Evolutionary conservation across 768 basidiomycete species (phyloP).

Genomic region (Tricholoma saponaceum): DNA sequence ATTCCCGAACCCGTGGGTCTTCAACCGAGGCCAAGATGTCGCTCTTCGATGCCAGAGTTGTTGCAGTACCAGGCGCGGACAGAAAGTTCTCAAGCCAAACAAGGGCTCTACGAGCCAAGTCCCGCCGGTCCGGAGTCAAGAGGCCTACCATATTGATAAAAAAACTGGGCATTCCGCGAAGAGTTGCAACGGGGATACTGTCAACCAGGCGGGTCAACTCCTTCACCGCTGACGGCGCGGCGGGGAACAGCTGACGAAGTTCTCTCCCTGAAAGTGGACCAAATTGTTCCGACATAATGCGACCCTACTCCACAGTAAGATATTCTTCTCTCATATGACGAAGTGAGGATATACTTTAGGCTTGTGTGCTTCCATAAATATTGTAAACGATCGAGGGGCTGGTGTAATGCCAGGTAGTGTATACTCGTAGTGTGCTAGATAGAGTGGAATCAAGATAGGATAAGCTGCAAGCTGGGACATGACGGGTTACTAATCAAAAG

Average conservation of each 20-base stretch:
- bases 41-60: constrained; percentile 15
- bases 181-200: background rate
- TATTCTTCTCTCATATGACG: background rate
- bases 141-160: constrained; percentile 11
- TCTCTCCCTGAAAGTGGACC: constrained; percentile 1
- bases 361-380: constrained; percentile 31
- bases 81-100: constrained; percentile 9
- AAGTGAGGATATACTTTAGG: constrained; percentile 18
- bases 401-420: constrained; percentile 6
- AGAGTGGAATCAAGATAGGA: constrained; percentile 62
- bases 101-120: background rate
- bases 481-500: background rate
- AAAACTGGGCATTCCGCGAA: constrained; percentile 1
- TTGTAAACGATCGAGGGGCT: constrained; percentile 13
- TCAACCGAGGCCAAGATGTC: constrained; percentile 25
- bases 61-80: constrained; percentile 11
- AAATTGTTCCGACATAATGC: constrained; percentile 15
- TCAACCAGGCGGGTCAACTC: constrained; percentile 6
- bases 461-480: constrained; percentile 48
- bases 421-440: constrained; percentile 48
- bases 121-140: constrained; percentile 3
- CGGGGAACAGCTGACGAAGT: constrained; percentile 5
- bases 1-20: constrained; percentile 39
- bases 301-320: constrained; percentile 13
- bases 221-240: constrained; percentile 2